These are phyloP conservation scores for Polyporus tsugae DNA, from an alignment of 1,284 basidiomycete species.

Conservation along the genomic window DNA sequence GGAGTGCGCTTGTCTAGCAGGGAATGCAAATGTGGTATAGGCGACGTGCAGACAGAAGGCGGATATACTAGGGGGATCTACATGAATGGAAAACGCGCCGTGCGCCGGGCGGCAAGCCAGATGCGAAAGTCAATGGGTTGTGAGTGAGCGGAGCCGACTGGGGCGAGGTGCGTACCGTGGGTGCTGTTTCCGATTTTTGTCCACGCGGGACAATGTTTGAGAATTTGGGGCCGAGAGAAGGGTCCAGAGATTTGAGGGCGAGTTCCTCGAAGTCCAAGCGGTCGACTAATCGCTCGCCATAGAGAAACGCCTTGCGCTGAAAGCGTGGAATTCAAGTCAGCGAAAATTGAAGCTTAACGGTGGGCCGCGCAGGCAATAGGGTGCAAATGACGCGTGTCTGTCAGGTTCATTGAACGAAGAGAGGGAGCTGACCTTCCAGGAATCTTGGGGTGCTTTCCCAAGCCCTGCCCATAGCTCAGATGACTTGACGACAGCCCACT, in stretches of 20 bases:
- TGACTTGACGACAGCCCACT: constrained; percentile 59
- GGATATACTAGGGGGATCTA: constrained; percentile 78
- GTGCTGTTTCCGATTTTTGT: constrained; percentile 21
- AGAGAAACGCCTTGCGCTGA: constrained; percentile 64
- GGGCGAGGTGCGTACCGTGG: constrained; percentile 31
- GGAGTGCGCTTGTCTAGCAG: constrained; percentile 65
- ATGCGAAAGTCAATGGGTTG: constrained; percentile 34
- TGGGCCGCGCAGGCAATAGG: background rate
- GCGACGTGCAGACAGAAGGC: constrained; percentile 56
- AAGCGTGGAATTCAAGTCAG: background rate
- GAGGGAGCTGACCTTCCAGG: constrained; percentile 66
- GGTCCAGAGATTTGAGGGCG: constrained; percentile 73
- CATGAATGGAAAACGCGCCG: background rate
- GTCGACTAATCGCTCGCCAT: constrained; percentile 73
- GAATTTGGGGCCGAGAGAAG: constrained; percentile 63
- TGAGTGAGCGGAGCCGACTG: constrained; percentile 6
- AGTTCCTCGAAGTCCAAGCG: constrained; percentile 81
- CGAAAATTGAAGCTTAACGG: background rate
- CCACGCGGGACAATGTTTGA: constrained; percentile 33
- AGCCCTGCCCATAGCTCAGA: constrained; percentile 66
- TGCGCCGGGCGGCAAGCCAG: background rate
- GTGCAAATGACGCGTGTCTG: background rate
- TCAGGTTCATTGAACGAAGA: background rate
- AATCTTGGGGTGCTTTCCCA: constrained; percentile 66
- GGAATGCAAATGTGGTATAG: constrained; percentile 60